Evolutionary conservation across 306 rosid species (phyloP), one percentile per base, ranked within the genome.

Genomic region (Cucurbita ficifolia): DNA sequence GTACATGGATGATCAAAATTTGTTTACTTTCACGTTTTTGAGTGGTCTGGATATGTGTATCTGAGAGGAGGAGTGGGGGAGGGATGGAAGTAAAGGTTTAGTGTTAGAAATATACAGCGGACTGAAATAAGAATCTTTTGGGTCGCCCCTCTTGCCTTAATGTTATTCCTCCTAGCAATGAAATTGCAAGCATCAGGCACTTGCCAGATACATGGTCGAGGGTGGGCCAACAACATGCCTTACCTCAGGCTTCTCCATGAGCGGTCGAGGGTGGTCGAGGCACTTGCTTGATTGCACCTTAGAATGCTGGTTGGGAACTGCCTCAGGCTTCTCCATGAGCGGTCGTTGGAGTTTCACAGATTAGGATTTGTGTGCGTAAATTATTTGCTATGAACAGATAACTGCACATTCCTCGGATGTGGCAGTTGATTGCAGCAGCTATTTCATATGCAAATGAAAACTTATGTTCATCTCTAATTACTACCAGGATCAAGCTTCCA

Each of bases 401-500:
- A 29, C 33, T 29, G 33, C 33, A 29, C 33, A 29, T 29, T 29
- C 33, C 33, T 29, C 33, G 33, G 33, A 29, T 29, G 33, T 29
- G 33, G 33, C 33, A 29, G 33, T 39, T 39, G 42, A 39, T 39
- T 39, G 42, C 42, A 39, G 42, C 42, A 39, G 42, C 42, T 21
- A 5, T 36, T 4, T 10, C 24, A 9, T 48, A 36, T 38, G 10
- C 7, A 38, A 13, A 43, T 40, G 38, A 51, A 17, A 3, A 21
- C 46, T 3, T 42, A 57, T 64, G 19, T 33, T 55, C 36, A 18
- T 5, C 19, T 0, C 16, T n/a, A 19, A 10, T 5, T 29, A 75
- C 24, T 12, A 53, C 38, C 79, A 90, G 96, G 77, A 76, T 90
- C 72, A 90, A 90, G 85, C 93, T 90, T 45, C 96, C 96, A 18